Conservation (phyloP, 805 yeast species). For the Myxozyma vanderwaltii region DNA sequence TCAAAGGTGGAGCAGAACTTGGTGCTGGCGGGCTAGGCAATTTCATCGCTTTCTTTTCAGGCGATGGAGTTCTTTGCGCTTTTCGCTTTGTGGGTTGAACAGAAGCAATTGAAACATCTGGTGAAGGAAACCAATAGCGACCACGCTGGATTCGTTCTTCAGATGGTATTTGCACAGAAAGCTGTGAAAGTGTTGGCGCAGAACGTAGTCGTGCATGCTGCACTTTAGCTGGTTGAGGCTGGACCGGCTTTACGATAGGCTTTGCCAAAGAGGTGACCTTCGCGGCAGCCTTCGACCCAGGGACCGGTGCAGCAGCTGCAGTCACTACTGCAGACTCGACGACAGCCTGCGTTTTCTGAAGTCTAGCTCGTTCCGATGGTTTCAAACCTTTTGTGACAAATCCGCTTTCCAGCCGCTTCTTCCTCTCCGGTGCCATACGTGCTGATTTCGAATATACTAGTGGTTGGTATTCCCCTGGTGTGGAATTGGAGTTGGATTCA, state of each 20-base stretch:
- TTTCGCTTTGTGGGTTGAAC: background rate
- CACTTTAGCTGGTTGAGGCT: no score
- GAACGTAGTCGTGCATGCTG: no score
- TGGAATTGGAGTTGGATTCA: background rate
- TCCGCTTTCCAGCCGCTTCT: background rate
- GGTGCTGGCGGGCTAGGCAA: background rate
- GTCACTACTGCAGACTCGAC: background rate
- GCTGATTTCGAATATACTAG: background rate
- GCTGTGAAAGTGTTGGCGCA: background rate
- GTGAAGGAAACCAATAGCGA: slow-evolving; percentile 1
- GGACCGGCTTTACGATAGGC: no score
- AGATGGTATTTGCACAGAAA: background rate
- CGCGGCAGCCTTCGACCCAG: background rate
- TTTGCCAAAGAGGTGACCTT: background rate
- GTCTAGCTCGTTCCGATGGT: slow-evolving; percentile 5
- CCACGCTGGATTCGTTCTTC: background rate
- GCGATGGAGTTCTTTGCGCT: background rate
- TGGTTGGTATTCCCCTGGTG: background rate
- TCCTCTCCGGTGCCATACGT: background rate
- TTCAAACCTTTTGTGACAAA: slow-evolving; percentile 4
- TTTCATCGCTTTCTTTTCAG: background rate
- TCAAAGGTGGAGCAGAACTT: background rate
- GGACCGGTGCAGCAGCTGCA: background rate
- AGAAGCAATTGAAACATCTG: background rate
- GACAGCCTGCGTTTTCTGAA: background rate